A percentile compares a stretch with the other conserved stretches of the same genome.
Evolutionary conservation across 169 alveolate genomes (phyloP).

Genomic region (Plasmodium reichenowi): DNA sequence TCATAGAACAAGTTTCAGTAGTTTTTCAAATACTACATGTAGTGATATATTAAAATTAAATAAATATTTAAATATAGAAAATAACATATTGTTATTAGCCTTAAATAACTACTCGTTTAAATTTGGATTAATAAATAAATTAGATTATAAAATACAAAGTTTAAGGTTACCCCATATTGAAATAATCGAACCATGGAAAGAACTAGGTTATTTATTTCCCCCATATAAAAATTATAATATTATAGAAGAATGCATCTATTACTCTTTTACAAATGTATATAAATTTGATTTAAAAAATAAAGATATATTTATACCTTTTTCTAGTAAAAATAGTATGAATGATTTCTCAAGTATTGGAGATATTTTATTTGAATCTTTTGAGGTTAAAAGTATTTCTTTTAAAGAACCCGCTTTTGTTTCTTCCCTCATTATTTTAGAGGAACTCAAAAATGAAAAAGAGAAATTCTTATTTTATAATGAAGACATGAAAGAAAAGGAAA

Average conservation of each 20-base stretch:
- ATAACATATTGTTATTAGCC: constrained; percentile 43
- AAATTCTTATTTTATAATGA: constrained; percentile 26
- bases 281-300: constrained; percentile 67
- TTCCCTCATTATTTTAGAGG: constrained; percentile 44
- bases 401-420: constrained; percentile 68
- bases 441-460: constrained; percentile 20
- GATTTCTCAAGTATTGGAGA: constrained; percentile 69
- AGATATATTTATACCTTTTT: constrained; percentile 68
- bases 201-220: constrained; percentile 41
- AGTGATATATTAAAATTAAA: constrained; percentile 70
- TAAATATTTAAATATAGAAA: constrained; percentile 42
- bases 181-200: constrained; percentile 67
- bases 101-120: constrained; percentile 62
- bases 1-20: constrained; percentile 49
- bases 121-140: constrained; percentile 61
- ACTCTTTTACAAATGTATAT: constrained; percentile 63
- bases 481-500: neutral
- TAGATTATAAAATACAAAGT: constrained; percentile 60
- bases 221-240: constrained; percentile 74
- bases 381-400: constrained; percentile 49
- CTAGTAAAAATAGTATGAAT: constrained; percentile 46
- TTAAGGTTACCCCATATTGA: constrained; percentile 70
- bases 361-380: constrained; percentile 67
- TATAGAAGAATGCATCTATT: constrained; percentile 56
- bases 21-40: constrained; percentile 74